Evolutionary conservation across 768 basidiomycete genomes (phyloP), one percentile per base, ranked within the genome.

Genomic region (Mrakia frigida): DNA sequence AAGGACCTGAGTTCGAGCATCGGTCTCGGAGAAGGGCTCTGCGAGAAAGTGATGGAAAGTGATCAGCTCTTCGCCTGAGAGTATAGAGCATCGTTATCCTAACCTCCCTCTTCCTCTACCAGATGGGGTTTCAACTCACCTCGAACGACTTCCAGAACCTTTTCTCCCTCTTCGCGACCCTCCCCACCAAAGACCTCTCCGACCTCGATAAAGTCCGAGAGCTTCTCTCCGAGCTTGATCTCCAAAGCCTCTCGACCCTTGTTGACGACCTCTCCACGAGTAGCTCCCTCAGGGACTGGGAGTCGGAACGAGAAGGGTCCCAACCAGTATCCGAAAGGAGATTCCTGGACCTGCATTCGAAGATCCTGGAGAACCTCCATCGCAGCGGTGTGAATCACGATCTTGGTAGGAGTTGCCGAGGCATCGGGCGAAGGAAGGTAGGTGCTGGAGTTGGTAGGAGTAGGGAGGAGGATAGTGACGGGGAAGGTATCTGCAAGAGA

Each of bases 1-100:
- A 74, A 88, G 84, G 81, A 89, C 88, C 84, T 88, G 88, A 88
- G 91, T 90, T 81, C 85, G 87, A 82, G 86, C 85, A 28, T 82
- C 80, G 37, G 82, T 86, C 80, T 86, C 85, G 83, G 85, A 84
- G 79, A 85, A 86, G 2, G 85, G 82, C 75, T 83, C 80, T 81
- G 84, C 68, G 79, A 80, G 78, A 81, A 80, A 74, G 81, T 81
- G 63, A 39, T 25, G 33, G n/a, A 3, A 41, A 33, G 3, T 35
- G 41, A 60, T 35, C 28, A 37, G 74, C n/a, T 35, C 7, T 33
- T 7, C 0, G 35, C 50, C 18, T 41, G 59, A 46, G 35, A 77
- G 80, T 81, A 84, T n/a, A n/a, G n/a, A n/a, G n/a, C n/a, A n/a
- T n/a, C n/a, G n/a, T n/a, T n/a, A n/a, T n/a, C n/a, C n/a, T n/a